phyloP scores from a whole-genome alignment of 768 basidiomycete genomes.

The Xerocomellus chrysenteron region DNA sequence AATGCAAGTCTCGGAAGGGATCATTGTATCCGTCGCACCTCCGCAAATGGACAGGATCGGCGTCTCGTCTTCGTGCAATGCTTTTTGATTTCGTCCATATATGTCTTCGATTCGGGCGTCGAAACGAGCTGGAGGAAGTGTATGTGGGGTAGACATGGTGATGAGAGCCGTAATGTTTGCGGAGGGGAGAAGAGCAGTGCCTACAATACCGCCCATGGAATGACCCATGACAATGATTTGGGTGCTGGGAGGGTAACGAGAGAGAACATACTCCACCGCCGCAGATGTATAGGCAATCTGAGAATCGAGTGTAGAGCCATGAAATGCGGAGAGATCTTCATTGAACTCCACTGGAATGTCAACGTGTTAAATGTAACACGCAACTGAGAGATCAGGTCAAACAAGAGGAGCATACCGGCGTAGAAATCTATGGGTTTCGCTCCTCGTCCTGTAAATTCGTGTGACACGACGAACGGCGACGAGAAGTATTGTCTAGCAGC shows the following conservation, averaged over 20 bases:
- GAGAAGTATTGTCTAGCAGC: constrained; percentile 78
- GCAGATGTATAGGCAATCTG: constrained; percentile 73
- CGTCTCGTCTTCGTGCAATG: constrained; percentile 47
- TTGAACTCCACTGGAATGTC: constrained; percentile 75
- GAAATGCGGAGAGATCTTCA: constrained; percentile 95
- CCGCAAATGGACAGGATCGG: constrained; percentile 87
- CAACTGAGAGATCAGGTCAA: neutral
- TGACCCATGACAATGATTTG: constrained; percentile 82
- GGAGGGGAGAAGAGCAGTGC: constrained; percentile 72
- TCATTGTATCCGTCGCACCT: constrained; percentile 87
- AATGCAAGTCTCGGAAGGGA: constrained; percentile 86
- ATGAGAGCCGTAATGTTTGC: constrained; percentile 70
- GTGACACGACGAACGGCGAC: constrained; percentile 53
- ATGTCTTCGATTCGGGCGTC: constrained; percentile 77
- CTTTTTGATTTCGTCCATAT: constrained; percentile 49
- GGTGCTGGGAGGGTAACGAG: constrained; percentile 64
- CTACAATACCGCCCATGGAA: constrained; percentile 97
- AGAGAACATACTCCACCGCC: constrained; percentile 76
- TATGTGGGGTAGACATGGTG: constrained; percentile 96
- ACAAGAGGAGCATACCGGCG: constrained; percentile 52
- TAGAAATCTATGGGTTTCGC: constrained; percentile 79
- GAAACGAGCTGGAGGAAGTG: constrained; percentile 83
- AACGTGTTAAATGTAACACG: neutral
- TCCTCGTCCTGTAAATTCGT: constrained; percentile 46
- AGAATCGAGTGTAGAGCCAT: constrained; percentile 82